These are phyloP conservation scores for Myriosclerotinia scirpicola DNA, from an alignment of 2,329 filamentous ascomycete species.

Conservation along the genomic window DNA sequence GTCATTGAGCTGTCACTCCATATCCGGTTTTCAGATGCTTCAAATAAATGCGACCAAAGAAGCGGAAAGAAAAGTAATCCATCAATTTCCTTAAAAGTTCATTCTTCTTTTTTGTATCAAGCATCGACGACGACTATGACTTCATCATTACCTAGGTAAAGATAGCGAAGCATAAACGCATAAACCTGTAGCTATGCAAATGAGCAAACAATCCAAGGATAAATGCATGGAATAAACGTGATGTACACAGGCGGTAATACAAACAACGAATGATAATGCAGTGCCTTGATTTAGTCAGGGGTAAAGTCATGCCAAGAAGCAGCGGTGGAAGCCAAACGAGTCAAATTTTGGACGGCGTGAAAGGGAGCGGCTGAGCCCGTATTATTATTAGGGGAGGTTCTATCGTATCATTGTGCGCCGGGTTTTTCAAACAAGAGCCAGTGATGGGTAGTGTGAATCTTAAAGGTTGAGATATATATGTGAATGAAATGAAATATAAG, in stretches of 20 bases:
- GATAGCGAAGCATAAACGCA: not conserved
- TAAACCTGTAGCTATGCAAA: not conserved
- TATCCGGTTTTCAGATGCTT: not conserved
- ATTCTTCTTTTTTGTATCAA: not conserved
- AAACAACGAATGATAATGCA: conserved; percentile 24
- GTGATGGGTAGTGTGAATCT: not conserved
- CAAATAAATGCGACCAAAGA: not conserved
- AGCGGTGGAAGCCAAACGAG: conserved; percentile 8
- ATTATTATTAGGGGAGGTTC: not conserved
- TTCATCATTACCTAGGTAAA: not conserved
- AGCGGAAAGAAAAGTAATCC: not conserved
- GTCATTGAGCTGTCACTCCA: not conserved
- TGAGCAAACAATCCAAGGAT: conserved; percentile 2
- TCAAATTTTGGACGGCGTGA: not conserved
- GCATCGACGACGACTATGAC: conserved; percentile 1
- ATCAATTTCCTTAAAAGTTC: not conserved
- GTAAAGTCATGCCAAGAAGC: conserved; percentile 20
- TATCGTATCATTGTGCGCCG: not conserved
- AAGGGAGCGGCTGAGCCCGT: conserved; percentile 11
- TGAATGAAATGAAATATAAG: conserved; percentile 2
- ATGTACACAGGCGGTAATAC: not conserved
- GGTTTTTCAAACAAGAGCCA: not conserved
- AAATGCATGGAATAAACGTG: not conserved
- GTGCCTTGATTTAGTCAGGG: conserved; percentile 31
- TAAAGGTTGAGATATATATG: not conserved